Evolutionary conservation across 208 protist genomes (phyloP), one percentile per base, ranked within the genome.

Genomic region (Trypanosomatidae sp.): DNA sequence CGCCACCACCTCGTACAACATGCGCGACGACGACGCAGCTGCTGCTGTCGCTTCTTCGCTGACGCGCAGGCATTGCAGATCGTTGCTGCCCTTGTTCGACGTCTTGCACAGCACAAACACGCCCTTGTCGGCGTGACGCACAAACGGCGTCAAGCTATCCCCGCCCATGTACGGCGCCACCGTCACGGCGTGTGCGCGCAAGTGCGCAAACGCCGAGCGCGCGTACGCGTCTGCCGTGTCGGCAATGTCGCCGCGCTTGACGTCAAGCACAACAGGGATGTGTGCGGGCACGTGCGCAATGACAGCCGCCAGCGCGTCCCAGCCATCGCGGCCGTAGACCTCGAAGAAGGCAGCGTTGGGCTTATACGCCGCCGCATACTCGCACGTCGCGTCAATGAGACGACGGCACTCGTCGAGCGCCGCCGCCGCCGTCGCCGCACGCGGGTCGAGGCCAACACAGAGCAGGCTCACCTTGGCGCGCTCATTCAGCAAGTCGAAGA

Each of bases 331-430:
- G 3, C 83, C 83, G 42, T 84, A 86, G 37, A 69, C 53, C 61
- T 92, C 83, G 46, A 92, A 92, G 56, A 92, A 92, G 37, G 83
- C 83, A 6, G 78, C 83, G 55, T 92, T 92, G 27, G 83, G 83
- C 61, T 92, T 92, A 59, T 84, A 92, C 21, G 75, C 77, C 11
- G 83, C 83, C 30, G 83, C 78, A 63, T 79, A 92, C 15, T 85
- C 66, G 35, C 69, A 56, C 16, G 83, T 92, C 32, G 66, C 56
- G 49, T 86, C 77, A 40, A 92, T 84, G 30, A 92, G 61, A 11
- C 47, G 52, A 22, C 63, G 82, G 59, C 83, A 92, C 66, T 92
- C 74, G 20, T 44, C 43, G 19, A 69, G 61, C 10, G 83, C 83
- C 4, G 16, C 72, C 15, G 60, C 59, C 6, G 83, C 74, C 18